phyloP scores from a whole-genome alignment of 2,329 filamentous ascomycete species.

The Aphanocladium album region DNA sequence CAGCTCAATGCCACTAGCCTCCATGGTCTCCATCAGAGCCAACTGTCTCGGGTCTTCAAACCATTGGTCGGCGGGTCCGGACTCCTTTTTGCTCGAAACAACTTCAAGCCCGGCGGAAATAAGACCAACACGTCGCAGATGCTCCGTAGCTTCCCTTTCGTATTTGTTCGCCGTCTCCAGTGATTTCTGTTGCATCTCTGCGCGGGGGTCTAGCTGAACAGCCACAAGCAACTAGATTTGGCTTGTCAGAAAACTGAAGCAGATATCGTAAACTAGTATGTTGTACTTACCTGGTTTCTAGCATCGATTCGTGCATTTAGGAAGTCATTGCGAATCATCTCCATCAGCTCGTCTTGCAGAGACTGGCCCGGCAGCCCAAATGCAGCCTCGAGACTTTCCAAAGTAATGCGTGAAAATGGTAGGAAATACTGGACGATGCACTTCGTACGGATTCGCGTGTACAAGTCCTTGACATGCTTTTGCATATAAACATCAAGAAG shows the following conservation, averaged over 20 bases:
- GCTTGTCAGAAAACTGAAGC: constrained; percentile 17
- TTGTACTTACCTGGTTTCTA: constrained; percentile 60
- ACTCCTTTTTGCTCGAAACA: constrained; percentile 19
- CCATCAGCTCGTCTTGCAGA: constrained; percentile 69
- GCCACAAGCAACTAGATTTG: constrained; percentile 62
- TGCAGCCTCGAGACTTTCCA: constrained; percentile 70
- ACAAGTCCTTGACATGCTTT: constrained; percentile 65
- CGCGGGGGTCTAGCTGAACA: constrained; percentile 60
- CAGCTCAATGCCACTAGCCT: not conserved
- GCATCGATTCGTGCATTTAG: constrained; percentile 80
- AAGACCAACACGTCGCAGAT: constrained; percentile 73
- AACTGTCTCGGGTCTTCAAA: constrained; percentile 23
- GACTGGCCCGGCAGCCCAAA: constrained; percentile 62
- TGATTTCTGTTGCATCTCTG: constrained; percentile 64
- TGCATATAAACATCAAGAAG: constrained; percentile 85
- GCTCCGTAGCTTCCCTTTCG: constrained; percentile 68
- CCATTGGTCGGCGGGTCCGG: constrained; percentile 28
- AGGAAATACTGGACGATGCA: constrained; percentile 91
- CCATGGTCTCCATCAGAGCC: not conserved
- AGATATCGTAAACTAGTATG: not conserved
- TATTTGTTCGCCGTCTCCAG: constrained; percentile 66
- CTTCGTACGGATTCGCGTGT: constrained; percentile 74
- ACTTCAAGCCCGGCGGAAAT: constrained; percentile 71
- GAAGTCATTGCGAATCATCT: constrained; percentile 67
- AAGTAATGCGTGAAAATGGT: constrained; percentile 81